phyloP scores from a whole-genome alignment of 176 grass and related monocot species.

The Rhynchospora breviuscula region DNA sequence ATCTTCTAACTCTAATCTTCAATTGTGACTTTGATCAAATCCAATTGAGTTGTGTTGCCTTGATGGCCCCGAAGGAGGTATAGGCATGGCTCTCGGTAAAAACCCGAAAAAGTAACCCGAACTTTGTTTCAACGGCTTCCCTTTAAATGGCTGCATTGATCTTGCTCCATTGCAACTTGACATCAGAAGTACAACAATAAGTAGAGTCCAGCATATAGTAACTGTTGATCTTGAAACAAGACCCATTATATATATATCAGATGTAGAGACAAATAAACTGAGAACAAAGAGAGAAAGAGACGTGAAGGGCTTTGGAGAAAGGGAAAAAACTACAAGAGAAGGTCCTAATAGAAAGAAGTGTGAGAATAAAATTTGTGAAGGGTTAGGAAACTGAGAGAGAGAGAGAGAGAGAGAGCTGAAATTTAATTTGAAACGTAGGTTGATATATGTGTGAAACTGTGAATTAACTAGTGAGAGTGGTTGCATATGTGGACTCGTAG shows the following conservation, averaged over 20 bases:
- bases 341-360: neutral
- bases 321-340: neutral
- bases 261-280: neutral
- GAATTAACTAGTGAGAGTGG: conserved; percentile 3
- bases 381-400: conserved; percentile 23
- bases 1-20: neutral
- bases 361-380: conserved; percentile 9
- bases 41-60: conserved; percentile 82
- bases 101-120: conserved; percentile 50
- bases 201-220: conserved; percentile 19
- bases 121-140: conserved; percentile 35
- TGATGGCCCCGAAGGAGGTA: conserved; percentile 64
- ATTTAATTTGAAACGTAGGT: conserved; percentile 7
- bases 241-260: neutral
- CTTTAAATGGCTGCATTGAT: conserved; percentile 50
- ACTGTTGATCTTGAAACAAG: neutral
- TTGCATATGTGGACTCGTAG: neutral
- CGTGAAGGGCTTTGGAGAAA: neutral
- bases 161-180: conserved; percentile 53
- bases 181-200: conserved; percentile 25
- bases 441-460: conserved; percentile 8
- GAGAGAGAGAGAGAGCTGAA: conserved; percentile 5
- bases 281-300: neutral
- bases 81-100: conserved; percentile 40
- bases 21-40: conserved; percentile 31